Evolutionary conservation across 148 eudicot species (phyloP).

Genomic region (Rhododendron williamsianum): DNA sequence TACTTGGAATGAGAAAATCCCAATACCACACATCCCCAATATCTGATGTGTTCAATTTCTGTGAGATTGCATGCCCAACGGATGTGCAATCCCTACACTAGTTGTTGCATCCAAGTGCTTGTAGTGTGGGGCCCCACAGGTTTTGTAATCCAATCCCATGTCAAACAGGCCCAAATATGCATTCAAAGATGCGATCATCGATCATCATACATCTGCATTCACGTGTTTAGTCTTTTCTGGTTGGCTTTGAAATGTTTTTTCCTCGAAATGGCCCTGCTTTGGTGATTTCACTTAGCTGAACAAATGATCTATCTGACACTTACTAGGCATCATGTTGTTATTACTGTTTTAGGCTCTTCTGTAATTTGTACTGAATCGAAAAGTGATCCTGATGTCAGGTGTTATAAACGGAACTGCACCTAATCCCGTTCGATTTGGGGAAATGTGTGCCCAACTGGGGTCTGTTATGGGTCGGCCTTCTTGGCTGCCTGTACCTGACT

Average conservation of each 20-base stretch:
- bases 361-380: background rate
- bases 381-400: slow-evolving; percentile 35
- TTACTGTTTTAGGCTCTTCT: background rate
- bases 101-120: background rate
- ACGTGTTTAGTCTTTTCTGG: no score
- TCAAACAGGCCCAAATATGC: background rate
- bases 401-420: slow-evolving; percentile 97
- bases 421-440: slow-evolving; percentile 76
- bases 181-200: background rate
- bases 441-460: slow-evolving; percentile 82
- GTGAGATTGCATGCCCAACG: background rate
- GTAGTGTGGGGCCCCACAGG: background rate
- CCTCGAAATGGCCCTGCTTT: background rate
- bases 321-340: background rate
- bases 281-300: background rate
- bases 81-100: background rate
- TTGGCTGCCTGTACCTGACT: slow-evolving; percentile 97
- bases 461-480: slow-evolving; percentile 82
- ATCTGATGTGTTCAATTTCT: background rate
- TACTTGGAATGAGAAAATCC: background rate
- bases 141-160: background rate
- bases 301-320: background rate
- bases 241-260: background rate
- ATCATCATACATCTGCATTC: background rate
- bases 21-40: background rate